Conservation (phyloP, 2,329 filamentous ascomycete species). For the Fusarium pseudograminearum region DNA sequence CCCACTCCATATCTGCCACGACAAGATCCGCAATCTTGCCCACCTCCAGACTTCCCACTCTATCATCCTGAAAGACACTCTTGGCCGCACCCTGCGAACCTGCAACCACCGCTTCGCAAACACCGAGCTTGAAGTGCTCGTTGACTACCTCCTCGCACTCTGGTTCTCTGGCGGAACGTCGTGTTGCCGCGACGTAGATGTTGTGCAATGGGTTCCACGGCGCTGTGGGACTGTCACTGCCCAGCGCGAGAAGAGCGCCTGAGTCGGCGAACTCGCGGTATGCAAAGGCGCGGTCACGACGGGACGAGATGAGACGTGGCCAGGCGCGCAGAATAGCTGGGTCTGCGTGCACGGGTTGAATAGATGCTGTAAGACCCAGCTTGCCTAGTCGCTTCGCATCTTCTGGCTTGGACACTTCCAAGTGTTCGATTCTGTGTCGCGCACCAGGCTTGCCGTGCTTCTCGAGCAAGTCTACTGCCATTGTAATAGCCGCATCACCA, state of each 20-base stretch:
- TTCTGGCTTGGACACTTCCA: constrained; percentile 67
- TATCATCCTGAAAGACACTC: constrained; percentile 63
- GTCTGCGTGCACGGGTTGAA: constrained; percentile 68
- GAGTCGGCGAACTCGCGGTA: constrained; percentile 69
- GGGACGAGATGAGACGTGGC: constrained; percentile 66
- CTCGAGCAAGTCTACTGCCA: constrained; percentile 67
- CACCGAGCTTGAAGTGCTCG: constrained; percentile 62
- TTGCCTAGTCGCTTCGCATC: constrained; percentile 68
- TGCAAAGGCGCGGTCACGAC: constrained; percentile 69
- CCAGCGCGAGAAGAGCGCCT: constrained; percentile 66
- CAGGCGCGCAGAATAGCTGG: constrained; percentile 71
- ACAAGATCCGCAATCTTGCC: constrained; percentile 69
- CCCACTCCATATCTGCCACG: constrained; percentile 60
- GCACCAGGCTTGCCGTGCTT: constrained; percentile 56
- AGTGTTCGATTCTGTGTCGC: constrained; percentile 72
- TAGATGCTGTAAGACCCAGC: constrained; percentile 68
- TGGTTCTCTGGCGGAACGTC: constrained; percentile 64
- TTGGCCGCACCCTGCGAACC: constrained; percentile 65
- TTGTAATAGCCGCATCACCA: constrained; percentile 68
- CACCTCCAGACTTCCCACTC: constrained; percentile 62
- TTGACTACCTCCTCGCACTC: constrained; percentile 59
- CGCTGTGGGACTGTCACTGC: constrained; percentile 68
- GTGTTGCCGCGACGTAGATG: constrained; percentile 67
- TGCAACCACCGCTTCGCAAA: constrained; percentile 64
- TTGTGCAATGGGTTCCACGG: constrained; percentile 65